Percentiles rank a stretch among this genome's conserved stretches.
Evolutionary conservation across 352 stramenopile genomes (phyloP).

Genomic region (Aphanomyces astaci): DNA sequence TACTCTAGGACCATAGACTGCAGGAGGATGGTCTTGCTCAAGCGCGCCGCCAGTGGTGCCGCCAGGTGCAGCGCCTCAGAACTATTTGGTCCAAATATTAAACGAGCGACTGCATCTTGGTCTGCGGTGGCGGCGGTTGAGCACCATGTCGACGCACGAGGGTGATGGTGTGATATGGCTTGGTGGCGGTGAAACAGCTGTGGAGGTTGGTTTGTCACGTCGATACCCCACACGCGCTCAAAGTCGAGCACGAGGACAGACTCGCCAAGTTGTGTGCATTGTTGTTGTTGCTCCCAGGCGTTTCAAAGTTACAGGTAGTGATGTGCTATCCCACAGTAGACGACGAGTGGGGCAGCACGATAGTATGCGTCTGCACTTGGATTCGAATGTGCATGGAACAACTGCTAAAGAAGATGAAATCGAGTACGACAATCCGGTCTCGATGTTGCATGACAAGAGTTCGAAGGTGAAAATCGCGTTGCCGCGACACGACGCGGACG

Average conservation of each 20-base stretch:
- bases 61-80: too few relatives aligned
- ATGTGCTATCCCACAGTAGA: constrained; percentile 3
- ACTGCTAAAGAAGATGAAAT: constrained; percentile 84
- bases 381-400: constrained; percentile 84
- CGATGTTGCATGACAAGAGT: constrained; percentile 56
- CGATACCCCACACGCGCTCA: constrained; percentile 81
- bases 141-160: constrained; percentile 33
- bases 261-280: neutral
- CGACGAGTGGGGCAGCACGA: constrained; percentile 32
- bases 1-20: constrained; percentile 11
- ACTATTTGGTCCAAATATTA: neutral
- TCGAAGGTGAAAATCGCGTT: constrained; percentile 60
- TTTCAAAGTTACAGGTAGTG: neutral
- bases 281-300: neutral
- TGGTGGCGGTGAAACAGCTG: constrained; percentile 81
- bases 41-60: neutral
- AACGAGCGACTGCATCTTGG: neutral
- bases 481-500: constrained; percentile 72
- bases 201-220: constrained; percentile 79
- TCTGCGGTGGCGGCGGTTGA: constrained; percentile 7
- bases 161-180: constrained; percentile 68
- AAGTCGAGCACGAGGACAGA: constrained; percentile 83
- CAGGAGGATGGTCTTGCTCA: neutral
- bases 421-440: constrained; percentile 73
- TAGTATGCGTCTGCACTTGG: constrained; percentile 71